These are phyloP conservation scores for Austroboletus eburneus DNA, from an alignment of 768 basidiomycete genomes.

Conservation along the genomic window DNA sequence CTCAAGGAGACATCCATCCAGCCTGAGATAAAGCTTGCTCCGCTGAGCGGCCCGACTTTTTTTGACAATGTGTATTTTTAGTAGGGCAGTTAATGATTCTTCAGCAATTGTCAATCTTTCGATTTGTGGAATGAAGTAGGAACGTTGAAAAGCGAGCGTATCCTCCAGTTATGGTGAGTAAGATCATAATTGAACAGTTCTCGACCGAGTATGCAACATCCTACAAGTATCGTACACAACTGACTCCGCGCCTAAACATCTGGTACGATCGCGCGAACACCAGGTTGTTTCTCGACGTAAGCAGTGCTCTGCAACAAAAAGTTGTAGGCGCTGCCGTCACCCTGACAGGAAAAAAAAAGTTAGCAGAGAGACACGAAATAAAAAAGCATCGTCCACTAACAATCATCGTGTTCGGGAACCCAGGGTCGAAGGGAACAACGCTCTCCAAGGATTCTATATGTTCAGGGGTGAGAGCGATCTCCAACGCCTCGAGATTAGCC, in stretches of 20 bases:
- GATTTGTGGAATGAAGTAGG: too few species aligned
- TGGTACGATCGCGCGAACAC: conserved; percentile 1
- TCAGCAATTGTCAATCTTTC: too few species aligned
- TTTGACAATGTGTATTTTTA: too few species aligned
- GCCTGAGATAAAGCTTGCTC: too few species aligned
- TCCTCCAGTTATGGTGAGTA: too few species aligned
- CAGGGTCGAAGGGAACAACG: conserved; percentile 40
- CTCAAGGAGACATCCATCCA: too few species aligned
- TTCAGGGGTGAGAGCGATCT: conserved; percentile 40
- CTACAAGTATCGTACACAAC: too few species aligned
- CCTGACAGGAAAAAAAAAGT: conserved; percentile 10
- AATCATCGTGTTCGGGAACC: conserved; percentile 34
- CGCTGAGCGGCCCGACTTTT: too few species aligned
- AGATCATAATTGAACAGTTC: too few species aligned
- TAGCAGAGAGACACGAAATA: not conserved
- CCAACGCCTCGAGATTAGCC: conserved; percentile 46
- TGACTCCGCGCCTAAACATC: not conserved
- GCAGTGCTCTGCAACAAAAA: conserved; percentile 8
- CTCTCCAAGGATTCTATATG: conserved; percentile 46
- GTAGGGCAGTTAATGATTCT: too few species aligned
- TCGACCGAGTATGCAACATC: too few species aligned
- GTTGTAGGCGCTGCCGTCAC: conserved; percentile 20
- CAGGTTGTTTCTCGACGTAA: conserved; percentile 22
- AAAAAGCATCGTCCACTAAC: not conserved
- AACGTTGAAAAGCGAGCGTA: too few species aligned